Percentiles rank a stretch among this genome's conserved stretches.
These are phyloP conservation scores for Sporothrix mexicana DNA, from an alignment of 2,329 filamentous ascomycete genomes.

Conservation along the genomic window DNA sequence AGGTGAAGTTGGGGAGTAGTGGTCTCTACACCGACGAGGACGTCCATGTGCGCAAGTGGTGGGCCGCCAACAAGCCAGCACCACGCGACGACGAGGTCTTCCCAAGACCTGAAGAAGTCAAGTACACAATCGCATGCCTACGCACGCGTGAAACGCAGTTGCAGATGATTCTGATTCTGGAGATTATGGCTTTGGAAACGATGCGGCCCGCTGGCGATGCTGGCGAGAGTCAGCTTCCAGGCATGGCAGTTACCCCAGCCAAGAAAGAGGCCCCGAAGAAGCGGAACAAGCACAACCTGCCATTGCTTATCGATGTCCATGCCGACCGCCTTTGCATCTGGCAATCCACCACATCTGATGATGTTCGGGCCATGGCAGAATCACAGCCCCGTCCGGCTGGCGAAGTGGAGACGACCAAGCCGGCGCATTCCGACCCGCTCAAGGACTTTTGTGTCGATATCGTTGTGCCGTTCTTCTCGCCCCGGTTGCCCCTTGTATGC, in stretches of 20 bases:
- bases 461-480: constrained; percentile 79
- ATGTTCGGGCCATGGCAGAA: constrained; percentile 57
- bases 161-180: constrained; percentile 79
- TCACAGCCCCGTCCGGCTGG: constrained; percentile 49
- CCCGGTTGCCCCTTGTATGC: constrained; percentile 74
- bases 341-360: constrained; percentile 74
- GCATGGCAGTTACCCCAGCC: constrained; percentile 43
- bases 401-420: constrained; percentile 47
- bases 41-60: constrained; percentile 71
- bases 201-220: constrained; percentile 48
- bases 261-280: constrained; percentile 57
- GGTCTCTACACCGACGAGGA: constrained; percentile 73
- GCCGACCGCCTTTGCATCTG: constrained; percentile 82
- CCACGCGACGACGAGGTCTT: constrained; percentile 54
- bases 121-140: constrained; percentile 67
- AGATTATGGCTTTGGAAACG: constrained; percentile 73
- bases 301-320: constrained; percentile 71
- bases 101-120: constrained; percentile 59
- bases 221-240: constrained; percentile 56
- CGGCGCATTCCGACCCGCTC: constrained; percentile 64
- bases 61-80: constrained; percentile 63
- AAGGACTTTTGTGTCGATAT: constrained; percentile 81
- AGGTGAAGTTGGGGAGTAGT: constrained; percentile 69
- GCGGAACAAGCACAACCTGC: constrained; percentile 66
- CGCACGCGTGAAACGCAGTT: constrained; percentile 78